Percentiles rank a stretch among this genome's conserved stretches.
phyloP scores from a whole-genome alignment of 2,329 filamentous ascomycete genomes.

The Trichoderma hamatum region DNA sequence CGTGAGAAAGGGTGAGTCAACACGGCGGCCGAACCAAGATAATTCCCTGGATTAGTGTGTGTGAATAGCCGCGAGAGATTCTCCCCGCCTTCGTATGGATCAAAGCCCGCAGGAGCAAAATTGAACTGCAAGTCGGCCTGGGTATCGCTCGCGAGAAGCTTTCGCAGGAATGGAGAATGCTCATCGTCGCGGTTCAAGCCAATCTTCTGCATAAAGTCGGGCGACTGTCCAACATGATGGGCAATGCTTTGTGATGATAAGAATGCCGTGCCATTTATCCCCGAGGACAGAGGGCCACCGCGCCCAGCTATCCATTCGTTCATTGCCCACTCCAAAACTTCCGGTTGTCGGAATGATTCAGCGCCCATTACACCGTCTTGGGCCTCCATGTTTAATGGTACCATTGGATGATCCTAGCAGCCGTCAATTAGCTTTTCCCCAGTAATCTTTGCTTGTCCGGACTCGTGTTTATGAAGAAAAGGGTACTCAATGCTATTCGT shows the following conservation, averaged over 20 bases:
- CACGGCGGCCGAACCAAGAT: neutral
- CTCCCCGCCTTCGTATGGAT: neutral
- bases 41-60: neutral
- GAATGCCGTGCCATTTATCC: neutral
- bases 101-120: neutral
- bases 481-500: no score
- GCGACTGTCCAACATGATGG: neutral
- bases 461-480: no score
- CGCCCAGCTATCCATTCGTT: conserved; percentile 44
- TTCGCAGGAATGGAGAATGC: neutral
- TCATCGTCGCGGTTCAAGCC: neutral
- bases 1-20: neutral
- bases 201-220: neutral
- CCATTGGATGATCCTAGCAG: conserved; percentile 45
- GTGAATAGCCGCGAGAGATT: neutral
- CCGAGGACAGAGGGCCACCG: conserved; percentile 37
- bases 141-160: neutral
- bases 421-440: neutral
- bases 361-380: neutral
- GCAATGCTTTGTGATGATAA: neutral
- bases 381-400: conserved; percentile 49
- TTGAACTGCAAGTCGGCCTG: neutral
- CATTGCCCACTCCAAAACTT: conserved; percentile 26
- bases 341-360: neutral
- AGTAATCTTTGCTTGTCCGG: neutral